Evolutionary conservation across 2,329 filamentous ascomycete genomes (phyloP).

Genomic region (Colletotrichum salicis): DNA sequence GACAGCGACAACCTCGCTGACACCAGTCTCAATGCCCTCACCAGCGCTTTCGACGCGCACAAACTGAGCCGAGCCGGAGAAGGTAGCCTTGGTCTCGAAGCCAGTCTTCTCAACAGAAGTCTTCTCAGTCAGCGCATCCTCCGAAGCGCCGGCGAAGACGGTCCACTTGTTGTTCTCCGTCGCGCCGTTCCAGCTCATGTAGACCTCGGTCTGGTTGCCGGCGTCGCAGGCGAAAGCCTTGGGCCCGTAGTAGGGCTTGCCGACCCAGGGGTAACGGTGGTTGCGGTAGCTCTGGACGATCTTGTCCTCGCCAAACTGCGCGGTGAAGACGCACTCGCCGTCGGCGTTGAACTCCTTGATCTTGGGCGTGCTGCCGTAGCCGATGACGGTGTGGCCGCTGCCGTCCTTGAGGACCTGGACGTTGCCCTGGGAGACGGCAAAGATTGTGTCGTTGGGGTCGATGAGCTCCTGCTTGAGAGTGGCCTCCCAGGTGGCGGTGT

Average conservation of each 20-base stretch:
- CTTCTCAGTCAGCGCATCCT: constrained; percentile 10
- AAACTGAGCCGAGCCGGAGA: constrained; percentile 2
- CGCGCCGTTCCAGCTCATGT: constrained; percentile 52
- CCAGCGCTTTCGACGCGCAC: constrained; percentile 4
- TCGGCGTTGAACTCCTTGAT: constrained; percentile 58
- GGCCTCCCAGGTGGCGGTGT: constrained; percentile 43
- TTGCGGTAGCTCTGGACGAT: constrained; percentile 64
- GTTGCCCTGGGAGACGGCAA: constrained; percentile 59
- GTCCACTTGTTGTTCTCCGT: constrained; percentile 47
- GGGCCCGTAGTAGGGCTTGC: constrained; percentile 47
- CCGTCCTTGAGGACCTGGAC: constrained; percentile 60
- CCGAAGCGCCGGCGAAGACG: constrained; percentile 13
- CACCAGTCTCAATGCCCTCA: constrained; percentile 15
- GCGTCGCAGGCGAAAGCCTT: constrained; percentile 18
- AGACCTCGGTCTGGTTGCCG: constrained; percentile 38
- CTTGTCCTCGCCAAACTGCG: constrained; percentile 54
- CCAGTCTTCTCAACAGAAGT: constrained; percentile 9
- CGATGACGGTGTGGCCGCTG: constrained; percentile 64
- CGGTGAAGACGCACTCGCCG: constrained; percentile 63
- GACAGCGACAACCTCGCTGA: constrained; percentile 14
- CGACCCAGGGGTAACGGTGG: constrained; percentile 65
- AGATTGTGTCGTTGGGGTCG: constrained; percentile 43
- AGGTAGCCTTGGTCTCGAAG: constrained; percentile 22
- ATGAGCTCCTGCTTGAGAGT: constrained; percentile 39
- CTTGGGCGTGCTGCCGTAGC: constrained; percentile 64